Evolutionary conservation across 1,284 basidiomycete genomes (phyloP), one percentile per base, ranked within the genome.

Genomic region (Trichosporon ovoides): DNA sequence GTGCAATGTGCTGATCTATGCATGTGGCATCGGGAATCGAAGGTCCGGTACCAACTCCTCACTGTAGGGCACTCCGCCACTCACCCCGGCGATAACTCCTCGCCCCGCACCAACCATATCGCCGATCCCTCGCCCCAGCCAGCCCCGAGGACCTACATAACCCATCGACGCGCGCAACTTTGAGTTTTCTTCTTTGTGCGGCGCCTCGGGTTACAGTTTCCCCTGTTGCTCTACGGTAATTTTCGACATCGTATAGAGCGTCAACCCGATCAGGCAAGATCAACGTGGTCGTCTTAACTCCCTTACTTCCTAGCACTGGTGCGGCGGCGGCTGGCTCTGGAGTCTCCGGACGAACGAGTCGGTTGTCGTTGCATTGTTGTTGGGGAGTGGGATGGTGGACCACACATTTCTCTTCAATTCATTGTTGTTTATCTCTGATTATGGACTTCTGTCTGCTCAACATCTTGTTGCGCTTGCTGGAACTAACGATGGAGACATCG

Each of bases 251-350:
- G 58, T 63, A 66, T 73, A 61, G 71, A 73, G 71, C 67, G 71
- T 73, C 71, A 73, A 68, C 49, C 68, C 64, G 55, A 59, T 60
- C 56, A 6, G 59, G 66, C 68, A 50, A 73, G 68, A 71, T 57
- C 52, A 52, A 56, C 59, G 38, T 20, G 37, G 37, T 24, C 20
- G 38, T 28, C 20, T 37, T 38, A 33, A 50, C 46, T 43, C 31
- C n/a, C 50, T 48, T 48, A 48, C 43, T 48, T 48, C 22, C 11
- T 22, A 22, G 43, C 43, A 31, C 43, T 48, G 43, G 43, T 22
- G 24, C 43, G 14, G 10, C 16, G 6, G 43, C 7, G 22, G 52
- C 19, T 16, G 24, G 10, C 13, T n/a, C 28, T 22, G 7, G 43
- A 48, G 24, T 48, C 43, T 48, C 48, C 46, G 48, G 46, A 31